Percentiles rank a stretch among this genome's conserved stretches.
Conservation (phyloP, 306 rosid genomes). For the Potentilla sterilis region DNA sequence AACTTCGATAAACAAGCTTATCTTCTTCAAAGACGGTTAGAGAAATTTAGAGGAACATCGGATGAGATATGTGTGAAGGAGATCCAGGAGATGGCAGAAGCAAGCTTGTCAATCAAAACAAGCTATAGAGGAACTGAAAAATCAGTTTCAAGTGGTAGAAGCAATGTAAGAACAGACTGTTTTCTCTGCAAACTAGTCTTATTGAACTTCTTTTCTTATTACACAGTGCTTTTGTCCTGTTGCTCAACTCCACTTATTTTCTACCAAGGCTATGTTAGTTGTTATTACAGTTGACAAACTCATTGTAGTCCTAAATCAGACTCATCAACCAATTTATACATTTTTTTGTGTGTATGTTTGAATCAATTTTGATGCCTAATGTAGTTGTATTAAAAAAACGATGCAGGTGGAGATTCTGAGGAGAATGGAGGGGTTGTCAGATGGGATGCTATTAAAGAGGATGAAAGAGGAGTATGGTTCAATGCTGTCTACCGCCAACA, state of each 20-base stretch:
- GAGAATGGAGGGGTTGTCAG: constrained; percentile 87
- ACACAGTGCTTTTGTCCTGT: neutral
- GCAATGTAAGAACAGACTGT: constrained; percentile 50
- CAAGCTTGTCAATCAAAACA: constrained; percentile 45
- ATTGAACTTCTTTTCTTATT: neutral
- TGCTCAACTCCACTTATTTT: neutral
- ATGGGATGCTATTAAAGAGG: constrained; percentile 68
- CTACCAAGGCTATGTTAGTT: neutral
- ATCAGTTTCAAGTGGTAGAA: constrained; percentile 51
- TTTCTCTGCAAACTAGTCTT: neutral
- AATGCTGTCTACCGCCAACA: constrained; percentile 53
- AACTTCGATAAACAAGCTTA: constrained; percentile 68
- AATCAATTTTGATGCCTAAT: neutral
- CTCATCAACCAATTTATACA: neutral
- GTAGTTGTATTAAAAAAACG: neutral
- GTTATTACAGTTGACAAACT: neutral
- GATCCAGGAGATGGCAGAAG: constrained; percentile 64
- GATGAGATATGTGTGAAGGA: constrained; percentile 49
- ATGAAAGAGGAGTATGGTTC: constrained; percentile 95
- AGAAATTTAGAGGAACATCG: constrained; percentile 55
- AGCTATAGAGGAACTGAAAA: constrained; percentile 36
- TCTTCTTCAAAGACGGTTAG: constrained; percentile 47
- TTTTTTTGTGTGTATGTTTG: neutral
- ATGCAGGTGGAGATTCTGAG: constrained; percentile 77
- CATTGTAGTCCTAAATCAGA: neutral